phyloP scores from a whole-genome alignment of 306 rosid species.

The Prunus campanulata region DNA sequence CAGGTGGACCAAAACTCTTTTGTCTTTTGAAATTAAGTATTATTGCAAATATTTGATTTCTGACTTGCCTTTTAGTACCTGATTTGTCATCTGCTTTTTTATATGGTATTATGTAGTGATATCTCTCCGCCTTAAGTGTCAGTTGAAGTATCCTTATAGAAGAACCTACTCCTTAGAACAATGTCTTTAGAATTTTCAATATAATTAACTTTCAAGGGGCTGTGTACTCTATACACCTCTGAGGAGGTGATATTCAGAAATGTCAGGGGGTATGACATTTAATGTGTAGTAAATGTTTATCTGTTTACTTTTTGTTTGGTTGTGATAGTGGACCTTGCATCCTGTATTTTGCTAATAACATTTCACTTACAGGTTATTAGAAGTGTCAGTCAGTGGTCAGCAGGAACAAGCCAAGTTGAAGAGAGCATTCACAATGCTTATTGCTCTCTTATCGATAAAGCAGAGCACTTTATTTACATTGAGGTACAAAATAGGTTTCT shows the following conservation, averaged over 20 bases:
- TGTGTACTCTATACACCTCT: neutral
- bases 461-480: conserved; percentile 90
- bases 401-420: conserved; percentile 97
- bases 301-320: neutral
- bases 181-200: neutral
- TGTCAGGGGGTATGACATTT: neutral
- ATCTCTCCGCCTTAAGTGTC: neutral
- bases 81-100: neutral
- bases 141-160: neutral
- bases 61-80: neutral
- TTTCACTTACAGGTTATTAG: conserved; percentile 71
- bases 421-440: conserved; percentile 94
- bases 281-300: neutral
- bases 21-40: neutral
- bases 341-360: conserved; percentile 12
- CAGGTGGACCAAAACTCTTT: conserved; percentile 51
- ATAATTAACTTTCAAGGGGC: neutral
- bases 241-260: neutral
- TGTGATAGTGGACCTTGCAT: conserved; percentile 14
- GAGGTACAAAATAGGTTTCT: conserved; percentile 56
- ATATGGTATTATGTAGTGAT: neutral
- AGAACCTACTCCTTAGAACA: neutral
- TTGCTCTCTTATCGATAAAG: conserved; percentile 89
- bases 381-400: conserved; percentile 99
- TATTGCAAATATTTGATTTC: neutral